Percentiles rank a stretch among this genome's conserved stretches.
These are phyloP conservation scores for Myochromella boudieri DNA, from an alignment of 768 basidiomycete species.

Conservation along the genomic window DNA sequence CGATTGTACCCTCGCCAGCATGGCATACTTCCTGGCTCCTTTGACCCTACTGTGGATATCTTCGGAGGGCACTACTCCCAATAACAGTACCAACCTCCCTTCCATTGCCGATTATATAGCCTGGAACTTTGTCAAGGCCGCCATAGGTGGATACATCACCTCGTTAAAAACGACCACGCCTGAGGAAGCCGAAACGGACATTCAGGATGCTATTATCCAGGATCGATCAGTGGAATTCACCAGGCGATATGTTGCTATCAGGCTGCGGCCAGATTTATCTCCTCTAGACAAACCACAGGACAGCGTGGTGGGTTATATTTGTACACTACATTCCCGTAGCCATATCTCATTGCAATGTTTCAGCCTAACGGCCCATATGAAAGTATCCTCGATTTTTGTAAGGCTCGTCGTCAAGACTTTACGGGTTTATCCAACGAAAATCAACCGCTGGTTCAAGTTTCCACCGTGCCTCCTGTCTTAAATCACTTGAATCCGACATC, in stretches of 20 bases:
- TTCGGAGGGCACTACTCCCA: constrained; percentile 16
- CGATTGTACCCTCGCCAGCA: constrained; percentile 48
- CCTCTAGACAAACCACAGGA: constrained; percentile 72
- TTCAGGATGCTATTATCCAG: constrained; percentile 69
- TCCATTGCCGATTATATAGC: constrained; percentile 48
- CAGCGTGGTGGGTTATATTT: constrained; percentile 56
- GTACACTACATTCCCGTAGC: constrained; percentile 2
- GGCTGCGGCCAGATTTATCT: constrained; percentile 63
- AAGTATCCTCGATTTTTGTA: constrained; percentile 68
- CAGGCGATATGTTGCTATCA: constrained; percentile 58
- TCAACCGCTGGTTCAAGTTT: constrained; percentile 76
- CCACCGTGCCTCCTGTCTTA: constrained; percentile 44
- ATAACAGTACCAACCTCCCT: constrained; percentile 23
- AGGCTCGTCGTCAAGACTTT: constrained; percentile 59
- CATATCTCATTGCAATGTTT: constrained; percentile 5
- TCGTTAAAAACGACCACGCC: constrained; percentile 41
- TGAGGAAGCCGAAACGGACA: constrained; percentile 40
- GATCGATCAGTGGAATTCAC: constrained; percentile 79
- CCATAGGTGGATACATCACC: constrained; percentile 50
- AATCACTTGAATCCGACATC: constrained; percentile 63
- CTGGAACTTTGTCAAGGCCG: constrained; percentile 62
- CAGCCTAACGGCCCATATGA: constrained; percentile 63
- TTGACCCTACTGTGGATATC: constrained; percentile 40
- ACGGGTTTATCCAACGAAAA: constrained; percentile 56
- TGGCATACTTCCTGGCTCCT: constrained; percentile 70